Evolutionary conservation across 768 basidiomycete species (phyloP).

Genomic region (Nevesoporus exiguus): DNA sequence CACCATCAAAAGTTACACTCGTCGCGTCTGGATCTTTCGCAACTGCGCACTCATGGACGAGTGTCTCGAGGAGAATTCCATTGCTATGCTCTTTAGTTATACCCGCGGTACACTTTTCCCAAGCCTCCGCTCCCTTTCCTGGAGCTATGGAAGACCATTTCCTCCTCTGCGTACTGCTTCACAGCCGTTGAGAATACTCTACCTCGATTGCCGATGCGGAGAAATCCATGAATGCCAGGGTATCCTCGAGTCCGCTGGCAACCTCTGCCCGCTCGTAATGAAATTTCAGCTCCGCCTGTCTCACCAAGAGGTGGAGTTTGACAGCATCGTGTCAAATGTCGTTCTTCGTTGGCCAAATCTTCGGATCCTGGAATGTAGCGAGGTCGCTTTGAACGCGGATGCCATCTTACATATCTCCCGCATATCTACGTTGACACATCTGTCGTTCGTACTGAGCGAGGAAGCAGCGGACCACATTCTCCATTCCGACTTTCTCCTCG

Average conservation of each 20-base stretch:
- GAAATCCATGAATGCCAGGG: background rate
- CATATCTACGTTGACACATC: background rate
- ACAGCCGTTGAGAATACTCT: background rate
- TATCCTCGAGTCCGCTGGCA: background rate
- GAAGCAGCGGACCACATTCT: background rate
- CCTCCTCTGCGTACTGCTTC: background rate
- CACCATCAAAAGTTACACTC: background rate
- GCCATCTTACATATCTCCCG: background rate
- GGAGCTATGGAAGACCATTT: background rate
- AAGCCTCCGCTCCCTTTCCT: background rate
- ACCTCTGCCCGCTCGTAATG: background rate
- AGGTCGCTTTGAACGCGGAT: background rate
- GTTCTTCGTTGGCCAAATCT: slow-evolving; percentile 4
- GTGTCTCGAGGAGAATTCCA: background rate
- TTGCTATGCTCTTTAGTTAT: background rate
- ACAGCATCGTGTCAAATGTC: background rate
- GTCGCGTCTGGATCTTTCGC: slow-evolving; percentile 5
- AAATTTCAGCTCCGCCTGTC: background rate
- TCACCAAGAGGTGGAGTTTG: background rate
- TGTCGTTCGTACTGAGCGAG: background rate
- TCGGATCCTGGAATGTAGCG: background rate
- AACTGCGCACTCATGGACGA: background rate
- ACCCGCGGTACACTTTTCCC: background rate
- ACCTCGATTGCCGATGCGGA: background rate
- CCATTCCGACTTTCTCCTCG: background rate